Evolutionary conservation across 345 rosid species (phyloP).

Genomic region (Populus euphratica): DNA sequence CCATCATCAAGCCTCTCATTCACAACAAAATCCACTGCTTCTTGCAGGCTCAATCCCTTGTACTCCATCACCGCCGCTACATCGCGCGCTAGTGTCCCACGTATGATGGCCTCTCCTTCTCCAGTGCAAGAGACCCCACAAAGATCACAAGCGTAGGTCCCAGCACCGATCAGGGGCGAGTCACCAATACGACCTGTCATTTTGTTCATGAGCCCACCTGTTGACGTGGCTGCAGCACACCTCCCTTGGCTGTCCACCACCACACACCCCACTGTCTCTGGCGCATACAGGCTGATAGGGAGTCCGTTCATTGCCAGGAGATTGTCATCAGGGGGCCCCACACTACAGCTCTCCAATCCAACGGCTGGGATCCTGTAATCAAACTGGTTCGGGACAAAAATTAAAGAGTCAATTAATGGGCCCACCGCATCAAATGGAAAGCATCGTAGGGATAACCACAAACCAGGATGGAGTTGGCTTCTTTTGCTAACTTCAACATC

Average conservation of each 20-base stretch:
- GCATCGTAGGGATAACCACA: background rate
- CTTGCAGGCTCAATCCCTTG: conserved; percentile 69
- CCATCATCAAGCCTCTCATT: conserved; percentile 75
- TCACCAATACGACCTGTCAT: conserved; percentile 86
- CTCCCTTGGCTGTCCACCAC: conserved; percentile 77
- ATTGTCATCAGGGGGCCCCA: conserved; percentile 54
- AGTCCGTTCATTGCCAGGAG: conserved; percentile 82
- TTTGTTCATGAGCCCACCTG: conserved; percentile 94
- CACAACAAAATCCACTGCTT: conserved; percentile 76
- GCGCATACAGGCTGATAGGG: conserved; percentile 81
- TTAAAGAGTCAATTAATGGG: background rate
- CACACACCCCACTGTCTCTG: conserved; percentile 93
- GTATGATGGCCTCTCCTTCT: conserved; percentile 93
- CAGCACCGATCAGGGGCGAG: conserved; percentile 92
- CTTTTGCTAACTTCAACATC: conserved; percentile 81
- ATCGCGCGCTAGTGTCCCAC: conserved; percentile 82
- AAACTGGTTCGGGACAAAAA: conserved; percentile 41
- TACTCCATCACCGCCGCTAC: conserved; percentile 98
- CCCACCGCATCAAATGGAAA: background rate
- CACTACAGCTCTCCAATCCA: conserved; percentile 50
- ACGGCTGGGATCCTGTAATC: conserved; percentile 68
- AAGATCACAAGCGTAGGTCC: conserved; percentile 75
- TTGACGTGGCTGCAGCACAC: conserved; percentile 92
- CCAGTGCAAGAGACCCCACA: conserved; percentile 92
- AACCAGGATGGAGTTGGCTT: conserved; percentile 89